phyloP scores from a whole-genome alignment of 1,284 basidiomycete species.

The Boletus semigastroideus region DNA sequence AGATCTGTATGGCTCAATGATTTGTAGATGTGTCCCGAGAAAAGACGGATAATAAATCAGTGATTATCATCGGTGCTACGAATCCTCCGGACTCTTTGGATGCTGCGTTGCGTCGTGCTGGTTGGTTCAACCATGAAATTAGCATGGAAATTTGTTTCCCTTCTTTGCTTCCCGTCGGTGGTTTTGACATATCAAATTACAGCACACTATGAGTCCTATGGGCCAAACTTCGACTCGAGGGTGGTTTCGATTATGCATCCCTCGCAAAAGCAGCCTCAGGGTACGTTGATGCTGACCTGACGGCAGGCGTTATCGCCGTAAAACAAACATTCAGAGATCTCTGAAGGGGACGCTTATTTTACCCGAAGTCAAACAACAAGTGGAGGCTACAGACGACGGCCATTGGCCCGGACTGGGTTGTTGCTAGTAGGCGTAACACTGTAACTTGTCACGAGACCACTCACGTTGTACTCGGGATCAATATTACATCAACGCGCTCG shows the following conservation, averaged over 20 bases:
- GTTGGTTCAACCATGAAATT: slow-evolving; percentile 97
- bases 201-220: slow-evolving; percentile 84
- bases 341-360: slow-evolving; percentile 64
- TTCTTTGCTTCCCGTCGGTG: background rate
- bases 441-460: too few species aligned
- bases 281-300: slow-evolving; percentile 95
- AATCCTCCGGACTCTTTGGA: slow-evolving; percentile 96
- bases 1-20: background rate
- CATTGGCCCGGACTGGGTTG: too few species aligned
- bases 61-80: slow-evolving; percentile 95
- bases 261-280: slow-evolving; percentile 94
- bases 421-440: too few species aligned
- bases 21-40: slow-evolving; percentile 83
- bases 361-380: slow-evolving; percentile 35
- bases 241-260: slow-evolving; percentile 78
- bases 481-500: slow-evolving; percentile 75
- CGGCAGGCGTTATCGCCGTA: slow-evolving; percentile 94
- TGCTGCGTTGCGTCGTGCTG: slow-evolving; percentile 88
- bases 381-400: too few species aligned
- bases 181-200: slow-evolving; percentile 4
- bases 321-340: slow-evolving; percentile 92
- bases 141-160: slow-evolving; percentile 85
- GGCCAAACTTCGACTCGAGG: slow-evolving; percentile 71
- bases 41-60: slow-evolving; percentile 84
- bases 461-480: too few species aligned